Evolutionary conservation across 2,329 filamentous ascomycete species (phyloP).

Genomic region (Venturia nashicola): DNA sequence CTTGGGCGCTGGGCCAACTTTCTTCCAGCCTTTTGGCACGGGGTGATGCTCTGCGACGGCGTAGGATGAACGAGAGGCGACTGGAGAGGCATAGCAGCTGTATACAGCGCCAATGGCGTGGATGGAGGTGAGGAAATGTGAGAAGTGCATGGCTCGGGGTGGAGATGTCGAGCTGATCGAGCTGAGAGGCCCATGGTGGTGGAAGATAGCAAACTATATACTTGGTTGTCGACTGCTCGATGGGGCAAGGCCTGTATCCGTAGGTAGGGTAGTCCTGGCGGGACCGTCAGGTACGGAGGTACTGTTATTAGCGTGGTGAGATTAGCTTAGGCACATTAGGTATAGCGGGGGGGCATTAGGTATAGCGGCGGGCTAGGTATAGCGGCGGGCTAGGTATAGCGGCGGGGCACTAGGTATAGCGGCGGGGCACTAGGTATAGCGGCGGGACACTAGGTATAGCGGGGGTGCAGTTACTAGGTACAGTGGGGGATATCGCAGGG

Average conservation of each 20-base stretch:
- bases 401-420: too few relatives aligned
- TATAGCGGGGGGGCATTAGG: too few relatives aligned
- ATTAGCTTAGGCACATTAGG: too few relatives aligned
- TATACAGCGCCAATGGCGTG: background rate
- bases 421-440: too few relatives aligned
- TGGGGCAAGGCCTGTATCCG: background rate
- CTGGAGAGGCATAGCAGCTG: background rate
- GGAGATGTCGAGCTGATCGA: background rate
- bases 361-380: too few relatives aligned
- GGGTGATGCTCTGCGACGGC: conserved; percentile 43
- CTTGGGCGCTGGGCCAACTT: conserved; percentile 34
- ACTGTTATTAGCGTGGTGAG: too few relatives aligned
- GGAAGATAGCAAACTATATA: background rate
- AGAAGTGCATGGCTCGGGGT: background rate
- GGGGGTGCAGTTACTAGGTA: too few relatives aligned
- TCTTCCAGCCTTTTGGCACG: conserved; percentile 40
- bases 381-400: too few relatives aligned
- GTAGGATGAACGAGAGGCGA: conserved; percentile 24
- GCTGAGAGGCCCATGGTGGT: background rate
- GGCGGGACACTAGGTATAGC: too few relatives aligned
- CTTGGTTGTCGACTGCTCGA: background rate
- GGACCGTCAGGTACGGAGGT: too few relatives aligned
- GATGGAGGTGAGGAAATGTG: background rate
- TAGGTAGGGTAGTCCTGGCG: too few relatives aligned
- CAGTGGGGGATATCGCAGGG: too few relatives aligned